Conservation (phyloP, 75 land plant species). For the Picea glauca region DNA sequence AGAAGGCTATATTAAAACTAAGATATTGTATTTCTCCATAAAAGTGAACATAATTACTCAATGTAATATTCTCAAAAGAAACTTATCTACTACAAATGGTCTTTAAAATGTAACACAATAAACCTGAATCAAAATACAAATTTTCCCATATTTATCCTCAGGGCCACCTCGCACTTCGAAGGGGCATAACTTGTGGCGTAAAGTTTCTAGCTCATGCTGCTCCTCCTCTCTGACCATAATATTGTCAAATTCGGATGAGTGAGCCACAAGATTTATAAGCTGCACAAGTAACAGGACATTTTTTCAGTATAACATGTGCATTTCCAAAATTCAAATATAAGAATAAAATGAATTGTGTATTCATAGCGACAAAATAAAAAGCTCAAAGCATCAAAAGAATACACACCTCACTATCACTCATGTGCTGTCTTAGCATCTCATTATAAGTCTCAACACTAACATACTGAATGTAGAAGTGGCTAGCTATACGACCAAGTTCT, state of each 20-base stretch:
- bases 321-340: neutral
- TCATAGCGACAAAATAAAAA: neutral
- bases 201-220: slow-evolving; percentile 75
- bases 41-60: no score
- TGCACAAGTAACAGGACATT: slow-evolving; percentile 18
- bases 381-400: neutral
- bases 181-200: slow-evolving; percentile 67
- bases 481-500: slow-evolving; percentile 98
- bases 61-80: no score
- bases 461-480: slow-evolving; percentile 95
- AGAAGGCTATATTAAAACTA: neutral
- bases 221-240: slow-evolving; percentile 97
- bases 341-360: neutral
- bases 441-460: slow-evolving; percentile 99
- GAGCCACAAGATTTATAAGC: slow-evolving; percentile 94
- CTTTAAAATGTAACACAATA: neutral
- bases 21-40: neutral
- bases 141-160: slow-evolving; percentile 87
- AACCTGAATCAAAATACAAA: slow-evolving; percentile 96
- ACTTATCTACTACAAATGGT: neutral
- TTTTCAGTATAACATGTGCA: neutral
- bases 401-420: slow-evolving; percentile 95
- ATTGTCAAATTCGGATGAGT: slow-evolving; percentile 98
- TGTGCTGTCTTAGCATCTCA: slow-evolving; percentile 92
- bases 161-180: slow-evolving; percentile 84